phyloP scores from a whole-genome alignment of 2,329 filamentous ascomycete genomes.

The Trichoderma guizhouense region DNA sequence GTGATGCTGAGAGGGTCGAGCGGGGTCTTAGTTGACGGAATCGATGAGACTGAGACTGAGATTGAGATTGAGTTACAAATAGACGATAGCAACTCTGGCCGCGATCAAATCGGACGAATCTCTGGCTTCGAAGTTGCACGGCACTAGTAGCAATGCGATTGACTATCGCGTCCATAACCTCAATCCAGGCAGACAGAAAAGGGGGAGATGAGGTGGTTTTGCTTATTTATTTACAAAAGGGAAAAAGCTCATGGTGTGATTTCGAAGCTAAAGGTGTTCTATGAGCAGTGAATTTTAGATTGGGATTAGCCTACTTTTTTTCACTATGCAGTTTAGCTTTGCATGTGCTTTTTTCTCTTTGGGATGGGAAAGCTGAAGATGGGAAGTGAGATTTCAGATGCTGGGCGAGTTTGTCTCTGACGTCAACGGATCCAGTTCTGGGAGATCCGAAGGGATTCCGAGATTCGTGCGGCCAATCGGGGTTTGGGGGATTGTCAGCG shows the following conservation, averaged over 20 bases:
- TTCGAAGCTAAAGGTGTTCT: not conserved
- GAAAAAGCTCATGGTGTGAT: not conserved
- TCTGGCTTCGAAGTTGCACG: not conserved
- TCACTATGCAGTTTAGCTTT: not conserved
- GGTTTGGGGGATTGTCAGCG: not conserved
- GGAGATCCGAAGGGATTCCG: not conserved
- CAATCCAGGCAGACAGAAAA: not conserved
- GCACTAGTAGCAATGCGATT: not conserved
- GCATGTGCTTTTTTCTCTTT: not conserved
- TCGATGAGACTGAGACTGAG: not conserved
- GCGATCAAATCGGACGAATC: not conserved
- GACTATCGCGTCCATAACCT: not conserved
- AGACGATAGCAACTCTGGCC: too few species aligned
- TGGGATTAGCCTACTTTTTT: not conserved
- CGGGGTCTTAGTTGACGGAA: not conserved
- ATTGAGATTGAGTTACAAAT: not conserved
- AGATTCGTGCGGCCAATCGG: not conserved
- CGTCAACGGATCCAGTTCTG: not conserved
- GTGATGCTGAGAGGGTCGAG: not conserved
- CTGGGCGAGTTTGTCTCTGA: not conserved
- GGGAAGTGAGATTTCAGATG: not conserved
- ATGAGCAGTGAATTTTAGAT: not conserved
- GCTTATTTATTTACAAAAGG: not conserved
- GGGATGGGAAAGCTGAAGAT: not conserved
- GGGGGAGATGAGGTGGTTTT: not conserved